phyloP scores from a whole-genome alignment of 352 stramenopile genomes.

The Nothophytophthora sp. region DNA sequence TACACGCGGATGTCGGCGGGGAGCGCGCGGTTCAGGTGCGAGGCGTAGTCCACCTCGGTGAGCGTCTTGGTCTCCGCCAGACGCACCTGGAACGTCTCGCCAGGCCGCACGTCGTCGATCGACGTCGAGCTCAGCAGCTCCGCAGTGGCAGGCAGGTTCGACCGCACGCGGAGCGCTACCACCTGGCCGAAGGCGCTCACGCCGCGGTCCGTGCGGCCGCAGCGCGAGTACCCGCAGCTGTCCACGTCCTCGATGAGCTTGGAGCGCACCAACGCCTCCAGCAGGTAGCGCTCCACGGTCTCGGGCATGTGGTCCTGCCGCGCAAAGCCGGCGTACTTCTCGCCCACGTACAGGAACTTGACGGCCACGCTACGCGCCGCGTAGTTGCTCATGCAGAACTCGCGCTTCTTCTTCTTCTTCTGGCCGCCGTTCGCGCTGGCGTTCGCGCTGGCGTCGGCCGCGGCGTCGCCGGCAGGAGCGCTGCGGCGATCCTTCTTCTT shows the following conservation, averaged over 20 bases:
- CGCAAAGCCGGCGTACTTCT: conserved; percentile 89
- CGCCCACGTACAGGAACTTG: conserved; percentile 88
- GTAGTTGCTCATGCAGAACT: conserved; percentile 84
- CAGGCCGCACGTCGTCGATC: conserved; percentile 71
- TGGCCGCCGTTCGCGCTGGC: too few relatives aligned
- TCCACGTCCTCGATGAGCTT: conserved; percentile 90
- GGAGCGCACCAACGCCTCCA: conserved; percentile 93
- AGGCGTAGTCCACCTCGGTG: conserved; percentile 95
- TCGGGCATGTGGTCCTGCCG: conserved; percentile 90
- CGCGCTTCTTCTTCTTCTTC: conserved; percentile 67
- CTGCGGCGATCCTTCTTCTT: conserved; percentile 30
- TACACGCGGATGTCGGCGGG: conserved; percentile 88
- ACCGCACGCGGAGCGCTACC: conserved; percentile 69
- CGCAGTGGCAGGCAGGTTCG: conserved; percentile 66
- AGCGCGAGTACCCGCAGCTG: conserved; percentile 92
- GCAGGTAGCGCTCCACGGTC: conserved; percentile 93
- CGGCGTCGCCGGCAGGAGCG: too few relatives aligned
- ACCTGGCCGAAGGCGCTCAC: conserved; percentile 92
- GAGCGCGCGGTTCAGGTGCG: conserved; percentile 97
- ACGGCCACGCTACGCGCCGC: conserved; percentile 65
- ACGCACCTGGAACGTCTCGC: conserved; percentile 62
- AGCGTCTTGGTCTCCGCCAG: conserved; percentile 68
- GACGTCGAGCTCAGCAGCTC: conserved; percentile 57
- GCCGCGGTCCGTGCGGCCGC: conserved; percentile 96
- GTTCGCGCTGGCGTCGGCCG: too few relatives aligned